Conservation (phyloP, 345 rosid genomes). For the Excoecaria agallocha region DNA sequence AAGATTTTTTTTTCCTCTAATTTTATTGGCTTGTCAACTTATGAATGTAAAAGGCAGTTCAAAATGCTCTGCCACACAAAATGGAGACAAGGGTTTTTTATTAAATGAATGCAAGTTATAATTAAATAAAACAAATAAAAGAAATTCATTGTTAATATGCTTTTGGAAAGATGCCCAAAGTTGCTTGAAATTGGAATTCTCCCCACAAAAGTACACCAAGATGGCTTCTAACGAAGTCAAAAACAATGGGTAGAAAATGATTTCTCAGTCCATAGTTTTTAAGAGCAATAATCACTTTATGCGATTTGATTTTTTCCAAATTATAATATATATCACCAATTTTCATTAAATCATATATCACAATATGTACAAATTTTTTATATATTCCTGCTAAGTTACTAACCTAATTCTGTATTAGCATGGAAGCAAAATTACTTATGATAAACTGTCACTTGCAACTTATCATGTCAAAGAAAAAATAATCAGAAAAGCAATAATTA, state of each 20-base stretch:
- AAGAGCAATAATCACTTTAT: not conserved
- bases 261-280: slow-evolving; percentile 7
- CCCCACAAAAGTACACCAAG: not conserved
- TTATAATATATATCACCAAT: not conserved
- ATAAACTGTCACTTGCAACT: too few relatives aligned
- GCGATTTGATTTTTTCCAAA: not conserved
- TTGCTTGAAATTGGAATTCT: not conserved
- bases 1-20: too few relatives aligned
- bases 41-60: not conserved
- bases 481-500: too few relatives aligned
- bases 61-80: slow-evolving; percentile 3
- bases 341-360: too few relatives aligned
- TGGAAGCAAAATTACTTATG: too few relatives aligned
- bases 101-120: not conserved
- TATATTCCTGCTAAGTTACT: too few relatives aligned
- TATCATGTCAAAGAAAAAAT: too few relatives aligned
- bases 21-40: not conserved
- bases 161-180: not conserved
- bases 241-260: slow-evolving; percentile 29
- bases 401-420: too few relatives aligned
- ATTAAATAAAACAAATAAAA: not conserved
- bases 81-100: not conserved
- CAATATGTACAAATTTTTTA: too few relatives aligned
- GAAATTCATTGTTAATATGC: not conserved
- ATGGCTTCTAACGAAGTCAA: slow-evolving; percentile 22